Percentiles rank a stretch among this genome's conserved stretches.
phyloP scores from a whole-genome alignment of 768 basidiomycete genomes.

The Leucogyrophana mollusca region DNA sequence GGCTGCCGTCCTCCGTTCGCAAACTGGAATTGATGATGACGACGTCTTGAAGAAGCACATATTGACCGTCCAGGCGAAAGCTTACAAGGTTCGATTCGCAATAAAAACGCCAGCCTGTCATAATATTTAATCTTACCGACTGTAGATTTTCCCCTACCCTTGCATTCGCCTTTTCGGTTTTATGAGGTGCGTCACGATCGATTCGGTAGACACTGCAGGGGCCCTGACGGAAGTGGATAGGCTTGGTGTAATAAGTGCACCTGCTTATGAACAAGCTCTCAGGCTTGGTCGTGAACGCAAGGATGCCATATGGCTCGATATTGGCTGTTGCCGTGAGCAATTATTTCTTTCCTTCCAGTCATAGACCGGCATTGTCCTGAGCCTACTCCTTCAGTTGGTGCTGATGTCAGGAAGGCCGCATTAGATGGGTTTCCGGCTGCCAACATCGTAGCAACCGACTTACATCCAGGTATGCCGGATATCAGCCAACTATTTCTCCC shows the following conservation, averaged over 20 bases:
- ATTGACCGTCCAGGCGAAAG: slow-evolving; percentile 22
- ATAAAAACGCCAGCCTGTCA: too few species aligned
- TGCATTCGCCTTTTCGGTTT: slow-evolving; percentile 24
- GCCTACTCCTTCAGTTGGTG: slow-evolving; percentile 28
- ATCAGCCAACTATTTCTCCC: too few species aligned
- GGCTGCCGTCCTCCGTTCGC: slow-evolving; percentile 20
- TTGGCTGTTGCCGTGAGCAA: slow-evolving; percentile 44
- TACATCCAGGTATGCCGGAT: slow-evolving; percentile 26
- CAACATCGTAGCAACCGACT: slow-evolving; percentile 33
- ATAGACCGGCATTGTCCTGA: background rate
- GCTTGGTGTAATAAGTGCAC: too few species aligned
- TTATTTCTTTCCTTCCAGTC: too few species aligned
- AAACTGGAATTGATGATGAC: slow-evolving; percentile 25
- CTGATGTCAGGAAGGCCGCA: slow-evolving; percentile 33
- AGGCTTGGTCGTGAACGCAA: slow-evolving; percentile 34
- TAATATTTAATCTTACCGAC: slow-evolving; percentile 1
- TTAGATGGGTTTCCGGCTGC: slow-evolving; percentile 35
- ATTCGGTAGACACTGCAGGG: background rate
- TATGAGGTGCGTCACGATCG: slow-evolving; percentile 7
- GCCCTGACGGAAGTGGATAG: too few species aligned
- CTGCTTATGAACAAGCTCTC: slow-evolving; percentile 24
- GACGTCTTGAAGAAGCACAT: slow-evolving; percentile 24
- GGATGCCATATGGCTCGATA: slow-evolving; percentile 40
- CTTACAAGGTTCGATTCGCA: slow-evolving; percentile 17
- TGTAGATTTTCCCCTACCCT: slow-evolving; percentile 17